A percentile compares a stretch with the other conserved stretches of the same genome.
These are phyloP conservation scores for Thraustochytrium sp. DNA, from an alignment of 352 stramenopile species.

Conservation along the genomic window DNA sequence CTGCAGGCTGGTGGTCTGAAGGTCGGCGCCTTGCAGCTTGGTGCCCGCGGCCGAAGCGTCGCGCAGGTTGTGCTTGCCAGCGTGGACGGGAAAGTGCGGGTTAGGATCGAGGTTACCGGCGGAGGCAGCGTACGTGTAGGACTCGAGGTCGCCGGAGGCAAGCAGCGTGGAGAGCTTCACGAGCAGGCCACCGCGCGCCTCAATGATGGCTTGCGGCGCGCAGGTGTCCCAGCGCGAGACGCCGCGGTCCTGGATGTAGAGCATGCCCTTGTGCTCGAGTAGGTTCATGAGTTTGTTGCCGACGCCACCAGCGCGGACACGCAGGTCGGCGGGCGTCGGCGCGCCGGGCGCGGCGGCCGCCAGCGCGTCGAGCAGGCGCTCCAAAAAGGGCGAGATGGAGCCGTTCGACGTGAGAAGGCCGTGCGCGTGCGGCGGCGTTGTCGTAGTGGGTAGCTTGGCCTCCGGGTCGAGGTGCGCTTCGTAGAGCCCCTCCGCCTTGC, in stretches of 20 bases:
- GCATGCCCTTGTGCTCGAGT: conserved; percentile 54
- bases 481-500: conserved; percentile 42
- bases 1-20: neutral
- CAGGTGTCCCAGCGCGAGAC: conserved; percentile 56
- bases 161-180: conserved; percentile 54
- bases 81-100: neutral
- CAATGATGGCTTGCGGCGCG: conserved; percentile 55
- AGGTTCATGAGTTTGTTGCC: conserved; percentile 61
- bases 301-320: conserved; percentile 51
- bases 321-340: too few relatives aligned
- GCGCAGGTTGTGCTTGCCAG: neutral
- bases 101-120: conserved; percentile 49
- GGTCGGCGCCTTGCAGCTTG: neutral
- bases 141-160: conserved; percentile 7
- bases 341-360: neutral
- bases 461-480: neutral
- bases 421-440: neutral
- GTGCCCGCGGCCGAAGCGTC: neutral
- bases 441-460: conserved; percentile 16
- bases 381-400: conserved; percentile 57
- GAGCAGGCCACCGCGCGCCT: conserved; percentile 54
- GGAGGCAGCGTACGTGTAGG: conserved; percentile 50
- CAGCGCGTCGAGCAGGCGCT: conserved; percentile 52
- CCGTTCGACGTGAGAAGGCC: conserved; percentile 59
- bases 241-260: conserved; percentile 58